Base-by-base conservation (phyloP, 225 moss, liverwort and hornwort species). In the Neckera pumila region DNA sequence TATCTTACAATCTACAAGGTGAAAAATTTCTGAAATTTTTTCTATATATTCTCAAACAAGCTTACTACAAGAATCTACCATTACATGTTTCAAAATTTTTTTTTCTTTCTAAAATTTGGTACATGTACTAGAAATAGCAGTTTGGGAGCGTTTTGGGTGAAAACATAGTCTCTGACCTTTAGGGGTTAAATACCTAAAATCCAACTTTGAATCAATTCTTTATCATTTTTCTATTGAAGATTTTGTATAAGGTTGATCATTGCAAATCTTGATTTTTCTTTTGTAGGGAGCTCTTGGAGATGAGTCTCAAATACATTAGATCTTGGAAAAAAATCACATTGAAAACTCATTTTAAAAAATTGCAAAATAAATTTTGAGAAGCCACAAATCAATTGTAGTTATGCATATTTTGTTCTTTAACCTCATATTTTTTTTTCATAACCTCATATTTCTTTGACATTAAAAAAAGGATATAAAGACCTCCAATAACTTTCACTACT, bases 301-400 rank as follows among this genome's bases (percentile, higher is more conserved):
- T 51, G 20, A 49, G 7, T 12, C 33, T 51, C 7, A 49, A 49
- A 49, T 47, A 75, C 2, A 49, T 7, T 31, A 4, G 19, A 74
- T 31, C 7, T 19, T 75, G 1, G 10, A 0, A 1, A 1, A 12
- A 18, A 31, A 11, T 45, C 19, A 7, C 42, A 71, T 5, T 26
- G 3, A 3, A 42, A 71, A 15, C 26, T 42, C 26, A 15, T n/a
- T 18, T 66, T 1, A 11, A 20, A 14, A 40, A 25, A 19, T 21
- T 25, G 3, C 11, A 42, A 4, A 69, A 40, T 42, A 70, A 42
- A 25, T 26, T 70, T 26, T 2, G 0, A 17, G 4, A 17, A 30
- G 11, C 0, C 0, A 1, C 4, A 28, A 31, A 74, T 74, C 1
- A 0, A 51, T 75, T 51, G 3, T 8, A 0, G 1, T 19, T 75